phyloP scores from a whole-genome alignment of 2,329 filamentous ascomycete genomes.

The Talaromyces marneffei region DNA sequence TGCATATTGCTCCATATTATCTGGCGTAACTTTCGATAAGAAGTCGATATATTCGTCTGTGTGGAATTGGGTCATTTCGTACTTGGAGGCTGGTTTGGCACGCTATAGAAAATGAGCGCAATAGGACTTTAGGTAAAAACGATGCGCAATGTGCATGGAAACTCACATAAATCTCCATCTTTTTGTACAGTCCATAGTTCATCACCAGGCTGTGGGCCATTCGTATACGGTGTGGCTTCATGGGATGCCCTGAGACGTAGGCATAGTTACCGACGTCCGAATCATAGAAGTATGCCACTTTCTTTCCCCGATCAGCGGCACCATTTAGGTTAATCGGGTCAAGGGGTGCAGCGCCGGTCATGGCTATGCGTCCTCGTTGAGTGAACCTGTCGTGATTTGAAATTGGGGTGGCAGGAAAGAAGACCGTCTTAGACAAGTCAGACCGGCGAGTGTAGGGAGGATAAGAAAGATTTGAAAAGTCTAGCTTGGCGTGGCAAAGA shows the following conservation, averaged over 20 bases:
- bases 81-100: conserved; percentile 68
- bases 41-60: conserved; percentile 70
- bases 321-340: conserved; percentile 49
- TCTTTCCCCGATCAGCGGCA: conserved; percentile 57
- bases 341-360: conserved; percentile 25
- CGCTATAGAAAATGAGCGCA: conserved; percentile 47
- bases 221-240: conserved; percentile 63
- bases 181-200: conserved; percentile 68
- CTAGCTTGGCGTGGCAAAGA: not conserved
- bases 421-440: not conserved
- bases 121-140: not conserved
- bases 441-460: not conserved
- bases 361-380: conserved; percentile 8
- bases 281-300: conserved; percentile 97
- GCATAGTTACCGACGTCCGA: conserved; percentile 98
- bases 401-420: not conserved
- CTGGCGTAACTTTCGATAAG: conserved; percentile 81
- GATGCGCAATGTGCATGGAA: not conserved
- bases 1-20: conserved; percentile 93
- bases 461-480: not conserved
- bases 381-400: not conserved
- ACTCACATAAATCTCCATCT: conserved; percentile 65
- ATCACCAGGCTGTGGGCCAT: conserved; percentile 63
- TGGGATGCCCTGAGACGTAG: conserved; percentile 70
- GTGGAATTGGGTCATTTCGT: conserved; percentile 69